A percentile compares a stretch with the other conserved stretches of the same genome.
Evolutionary conservation across 1,139 yeast genomes (phyloP).

Genomic region (Hyphopichia pseudoburtonii): DNA sequence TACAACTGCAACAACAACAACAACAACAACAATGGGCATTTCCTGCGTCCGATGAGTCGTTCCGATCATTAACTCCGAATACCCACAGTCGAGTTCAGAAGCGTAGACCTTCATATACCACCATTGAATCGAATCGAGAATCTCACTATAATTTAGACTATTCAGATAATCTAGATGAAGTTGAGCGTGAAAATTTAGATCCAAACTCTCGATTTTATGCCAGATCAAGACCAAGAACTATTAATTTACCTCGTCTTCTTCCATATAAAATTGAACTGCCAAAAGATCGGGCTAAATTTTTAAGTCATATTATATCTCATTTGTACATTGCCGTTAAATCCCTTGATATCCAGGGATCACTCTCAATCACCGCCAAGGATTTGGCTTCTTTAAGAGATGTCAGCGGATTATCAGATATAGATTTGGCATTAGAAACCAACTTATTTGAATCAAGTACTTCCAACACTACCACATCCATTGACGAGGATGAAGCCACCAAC

Average conservation of each 20-base stretch:
- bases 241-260: slow-evolving; percentile 59
- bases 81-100: slow-evolving; percentile 15
- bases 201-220: slow-evolving; percentile 58
- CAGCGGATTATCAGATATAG: slow-evolving; percentile 43
- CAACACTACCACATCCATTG: slow-evolving; percentile 8
- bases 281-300: slow-evolving; percentile 68
- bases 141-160: slow-evolving; percentile 57
- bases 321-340: slow-evolving; percentile 77
- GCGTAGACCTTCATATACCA: slow-evolving; percentile 38
- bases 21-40: slow-evolving; percentile 1
- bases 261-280: slow-evolving; percentile 79
- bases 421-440: slow-evolving; percentile 56
- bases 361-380: slow-evolving; percentile 67
- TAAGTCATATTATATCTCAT: slow-evolving; percentile 77
- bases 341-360: slow-evolving; percentile 71
- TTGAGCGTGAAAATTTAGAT: slow-evolving; percentile 42
- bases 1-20: not conserved
- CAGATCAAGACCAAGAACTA: slow-evolving; percentile 50
- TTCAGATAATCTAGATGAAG: slow-evolving; percentile 48
- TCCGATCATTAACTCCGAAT: slow-evolving; percentile 29
- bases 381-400: slow-evolving; percentile 40
- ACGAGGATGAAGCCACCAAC: slow-evolving; percentile 20
- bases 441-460: slow-evolving; percentile 31
- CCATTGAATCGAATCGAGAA: slow-evolving; percentile 40
- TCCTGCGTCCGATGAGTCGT: slow-evolving; percentile 5